phyloP scores from a whole-genome alignment of 257 asterid species.

The Solanum raphanifolium region DNA sequence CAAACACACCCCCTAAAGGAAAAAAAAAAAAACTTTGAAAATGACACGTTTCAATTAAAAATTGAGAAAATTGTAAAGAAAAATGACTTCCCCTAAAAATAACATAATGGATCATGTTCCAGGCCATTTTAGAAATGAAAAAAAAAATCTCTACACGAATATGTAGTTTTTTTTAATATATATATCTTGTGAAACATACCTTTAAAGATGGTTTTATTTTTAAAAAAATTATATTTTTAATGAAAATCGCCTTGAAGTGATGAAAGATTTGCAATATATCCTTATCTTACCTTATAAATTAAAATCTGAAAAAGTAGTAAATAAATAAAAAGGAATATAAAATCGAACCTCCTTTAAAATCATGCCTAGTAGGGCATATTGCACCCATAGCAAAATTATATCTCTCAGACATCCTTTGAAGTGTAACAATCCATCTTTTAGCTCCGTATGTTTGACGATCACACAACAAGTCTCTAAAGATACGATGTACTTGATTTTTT shows the following conservation, averaged over 20 bases:
- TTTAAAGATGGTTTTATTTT: background rate
- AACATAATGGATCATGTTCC: background rate
- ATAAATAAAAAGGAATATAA: background rate
- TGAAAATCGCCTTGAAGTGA: background rate
- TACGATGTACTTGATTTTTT: slow-evolving; percentile 32
- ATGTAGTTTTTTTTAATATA: background rate
- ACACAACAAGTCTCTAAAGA: slow-evolving; percentile 46
- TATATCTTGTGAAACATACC: background rate
- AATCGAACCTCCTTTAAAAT: slow-evolving; percentile 39
- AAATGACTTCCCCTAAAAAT: background rate
- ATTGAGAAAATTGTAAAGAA: background rate
- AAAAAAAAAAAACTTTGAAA: background rate
- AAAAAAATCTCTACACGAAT: background rate
- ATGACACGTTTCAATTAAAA: background rate
- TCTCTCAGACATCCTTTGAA: slow-evolving; percentile 59
- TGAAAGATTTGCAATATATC: background rate
- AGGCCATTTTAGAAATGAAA: background rate
- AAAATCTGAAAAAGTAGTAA: background rate
- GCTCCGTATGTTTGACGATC: slow-evolving; percentile 63
- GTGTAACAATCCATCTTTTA: slow-evolving; percentile 48
- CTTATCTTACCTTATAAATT: background rate
- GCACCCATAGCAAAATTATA: slow-evolving; percentile 29
- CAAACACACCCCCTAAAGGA: background rate
- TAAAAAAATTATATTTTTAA: background rate
- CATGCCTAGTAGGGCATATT: slow-evolving; percentile 12